Conservation (phyloP, 129 eudicot genomes). For the Pulicaria dysenterica region DNA sequence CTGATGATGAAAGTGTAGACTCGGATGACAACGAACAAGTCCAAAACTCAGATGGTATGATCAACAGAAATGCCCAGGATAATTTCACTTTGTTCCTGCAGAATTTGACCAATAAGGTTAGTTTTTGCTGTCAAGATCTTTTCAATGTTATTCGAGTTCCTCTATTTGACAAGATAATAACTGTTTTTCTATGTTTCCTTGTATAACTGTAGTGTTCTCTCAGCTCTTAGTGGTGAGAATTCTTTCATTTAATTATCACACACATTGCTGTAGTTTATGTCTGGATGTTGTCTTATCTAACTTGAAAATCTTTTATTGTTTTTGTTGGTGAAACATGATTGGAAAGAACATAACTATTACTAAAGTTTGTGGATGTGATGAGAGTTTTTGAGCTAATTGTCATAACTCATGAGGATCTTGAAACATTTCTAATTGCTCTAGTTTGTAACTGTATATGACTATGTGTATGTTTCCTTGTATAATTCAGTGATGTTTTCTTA, state of each 20-base stretch:
- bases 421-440: not conserved
- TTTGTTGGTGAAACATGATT: no score
- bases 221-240: no score
- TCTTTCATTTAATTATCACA: no score
- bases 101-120: constrained; percentile 40
- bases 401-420: not conserved
- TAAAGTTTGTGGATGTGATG: constrained; percentile 7
- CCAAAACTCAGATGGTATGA: constrained; percentile 25
- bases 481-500: not conserved
- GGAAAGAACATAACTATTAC: no score
- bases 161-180: not conserved
- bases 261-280: no score
- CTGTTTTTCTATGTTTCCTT: constrained; percentile 8
- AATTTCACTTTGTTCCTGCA: constrained; percentile 37
- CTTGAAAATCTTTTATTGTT: no score
- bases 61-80: constrained; percentile 33
- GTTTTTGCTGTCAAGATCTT: constrained; percentile 9
- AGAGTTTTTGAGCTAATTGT: constrained; percentile 6
- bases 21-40: constrained; percentile 40
- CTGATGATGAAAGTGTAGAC: constrained; percentile 37
- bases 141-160: not conserved
- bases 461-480: not conserved
- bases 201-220: not conserved
- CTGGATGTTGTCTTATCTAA: no score
- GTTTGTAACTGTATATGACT: not conserved